Evolutionary conservation across 768 basidiomycete species (phyloP).

Genomic region (Collybiopsis confluens): DNA sequence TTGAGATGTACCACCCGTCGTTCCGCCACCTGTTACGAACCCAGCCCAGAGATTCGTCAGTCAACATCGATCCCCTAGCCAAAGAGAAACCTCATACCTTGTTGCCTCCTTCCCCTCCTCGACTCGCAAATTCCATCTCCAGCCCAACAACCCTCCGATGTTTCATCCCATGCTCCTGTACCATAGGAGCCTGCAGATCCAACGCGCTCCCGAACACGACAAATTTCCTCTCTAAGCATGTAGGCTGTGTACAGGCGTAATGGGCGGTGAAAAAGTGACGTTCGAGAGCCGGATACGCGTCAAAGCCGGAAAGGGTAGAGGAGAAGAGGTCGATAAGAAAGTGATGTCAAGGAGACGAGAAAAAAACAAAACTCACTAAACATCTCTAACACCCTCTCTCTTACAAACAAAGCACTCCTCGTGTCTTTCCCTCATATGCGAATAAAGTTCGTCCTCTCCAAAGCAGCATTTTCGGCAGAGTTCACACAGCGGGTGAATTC

Average conservation of each 20-base stretch:
- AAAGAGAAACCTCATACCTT: no score
- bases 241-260: constrained; percentile 66
- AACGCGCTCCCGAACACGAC: constrained; percentile 87
- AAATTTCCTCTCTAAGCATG: constrained; percentile 85
- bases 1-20: no score
- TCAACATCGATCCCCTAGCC: no score
- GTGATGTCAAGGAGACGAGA: constrained; percentile 47
- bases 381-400: constrained; percentile 68
- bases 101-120: no score
- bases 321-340: constrained; percentile 33
- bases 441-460: constrained; percentile 86
- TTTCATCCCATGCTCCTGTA: constrained; percentile 74
- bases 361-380: constrained; percentile 61
- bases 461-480: constrained; percentile 96
- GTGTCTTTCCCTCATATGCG: constrained; percentile 89
- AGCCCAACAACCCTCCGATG: constrained; percentile 59
- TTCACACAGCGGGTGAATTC: constrained; percentile 73
- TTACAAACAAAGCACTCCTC: constrained; percentile 98
- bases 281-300: constrained; percentile 42
- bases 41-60: constrained; percentile 7
- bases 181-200: constrained; percentile 89
- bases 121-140: no score
- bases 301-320: constrained; percentile 1
- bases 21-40: no score
- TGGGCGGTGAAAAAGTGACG: constrained; percentile 73